These are phyloP conservation scores for Eimeria praecox DNA, from an alignment of 169 alveolate genomes.

Conservation along the genomic window DNA sequence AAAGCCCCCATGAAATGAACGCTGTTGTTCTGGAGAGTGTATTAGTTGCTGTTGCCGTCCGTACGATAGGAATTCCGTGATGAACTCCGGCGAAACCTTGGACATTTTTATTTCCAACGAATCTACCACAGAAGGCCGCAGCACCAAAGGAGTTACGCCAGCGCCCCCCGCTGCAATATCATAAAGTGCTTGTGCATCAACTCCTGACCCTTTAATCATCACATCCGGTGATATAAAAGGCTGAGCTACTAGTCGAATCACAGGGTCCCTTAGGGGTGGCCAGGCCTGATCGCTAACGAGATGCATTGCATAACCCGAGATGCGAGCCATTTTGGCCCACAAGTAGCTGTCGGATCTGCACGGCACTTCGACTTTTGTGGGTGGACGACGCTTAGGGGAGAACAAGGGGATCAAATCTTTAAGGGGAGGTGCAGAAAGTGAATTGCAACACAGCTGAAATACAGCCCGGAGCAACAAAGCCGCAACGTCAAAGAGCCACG, in stretches of 20 bases:
- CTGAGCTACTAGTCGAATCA: constrained; percentile 63
- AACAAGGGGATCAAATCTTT: constrained; percentile 42
- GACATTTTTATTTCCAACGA: constrained; percentile 74
- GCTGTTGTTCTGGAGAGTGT: constrained; percentile 33
- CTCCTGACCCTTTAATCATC: not conserved
- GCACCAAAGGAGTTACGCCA: constrained; percentile 4
- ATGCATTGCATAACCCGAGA: constrained; percentile 64
- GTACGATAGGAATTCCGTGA: constrained; percentile 45
- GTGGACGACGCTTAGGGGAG: constrained; percentile 32
- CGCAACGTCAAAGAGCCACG: constrained; percentile 68
- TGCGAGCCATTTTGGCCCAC: constrained; percentile 74
- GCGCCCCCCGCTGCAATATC: not conserved
- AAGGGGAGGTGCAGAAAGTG: constrained; percentile 56
- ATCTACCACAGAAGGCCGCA: constrained; percentile 63
- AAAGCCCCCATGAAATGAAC: not conserved
- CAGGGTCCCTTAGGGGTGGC: constrained; percentile 59
- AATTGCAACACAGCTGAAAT: constrained; percentile 52
- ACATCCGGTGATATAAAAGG: constrained; percentile 31
- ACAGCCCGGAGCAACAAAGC: constrained; percentile 55
- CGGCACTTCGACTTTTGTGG: constrained; percentile 28
- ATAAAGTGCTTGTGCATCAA: not conserved
- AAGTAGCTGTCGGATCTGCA: constrained; percentile 68
- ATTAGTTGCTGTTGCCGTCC: constrained; percentile 75
- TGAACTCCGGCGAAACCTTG: constrained; percentile 73
- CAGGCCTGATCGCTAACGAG: constrained; percentile 45